A percentile compares a stretch with the other conserved stretches of the same genome.
Evolutionary conservation across 768 basidiomycete species (phyloP).

Genomic region (Pleurotus platypus): DNA sequence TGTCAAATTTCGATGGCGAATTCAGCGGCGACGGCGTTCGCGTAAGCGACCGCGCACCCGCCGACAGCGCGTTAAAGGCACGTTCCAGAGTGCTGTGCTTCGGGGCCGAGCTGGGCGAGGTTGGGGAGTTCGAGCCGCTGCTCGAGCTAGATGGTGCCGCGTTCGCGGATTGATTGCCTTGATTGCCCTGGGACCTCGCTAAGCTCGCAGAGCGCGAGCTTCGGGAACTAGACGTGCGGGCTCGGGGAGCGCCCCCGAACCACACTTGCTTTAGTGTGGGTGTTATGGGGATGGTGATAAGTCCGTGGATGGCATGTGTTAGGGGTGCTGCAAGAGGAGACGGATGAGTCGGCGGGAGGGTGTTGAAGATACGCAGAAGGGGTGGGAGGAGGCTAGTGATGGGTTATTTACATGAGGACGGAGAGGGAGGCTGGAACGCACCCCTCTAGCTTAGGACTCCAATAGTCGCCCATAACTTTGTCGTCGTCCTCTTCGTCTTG

Average conservation of each 20-base stretch:
- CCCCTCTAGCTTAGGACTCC: constrained; percentile 73
- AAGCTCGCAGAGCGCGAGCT: constrained; percentile 18
- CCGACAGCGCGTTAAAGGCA: constrained; percentile 51
- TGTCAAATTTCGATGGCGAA: constrained; percentile 33
- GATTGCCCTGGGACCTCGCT: constrained; percentile 17
- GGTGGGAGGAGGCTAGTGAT: constrained; percentile 62
- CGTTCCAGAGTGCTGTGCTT: constrained; percentile 49
- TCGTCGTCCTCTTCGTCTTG: constrained; percentile 23
- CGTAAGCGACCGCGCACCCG: constrained; percentile 47
- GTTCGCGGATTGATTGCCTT: constrained; percentile 21
- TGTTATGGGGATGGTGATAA: constrained; percentile 75
- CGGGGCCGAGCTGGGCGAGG: constrained; percentile 21
- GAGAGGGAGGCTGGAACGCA: constrained; percentile 28
- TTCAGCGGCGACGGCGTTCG: constrained; percentile 42
- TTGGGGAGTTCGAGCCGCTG: constrained; percentile 39
- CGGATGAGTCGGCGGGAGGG: constrained; percentile 58
- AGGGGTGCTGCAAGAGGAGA: constrained; percentile 70
- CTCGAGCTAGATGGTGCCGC: constrained; percentile 20
- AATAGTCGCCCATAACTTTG: constrained; percentile 69
- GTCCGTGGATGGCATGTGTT: constrained; percentile 76
- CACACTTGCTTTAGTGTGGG: constrained; percentile 54
- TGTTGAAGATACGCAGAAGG: constrained; percentile 65
- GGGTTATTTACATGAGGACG: not conserved
- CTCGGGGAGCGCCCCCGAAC: constrained; percentile 45
- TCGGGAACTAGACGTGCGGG: constrained; percentile 21